Percentiles rank a stretch among this genome's conserved stretches.
These are phyloP conservation scores for Diaporthe sp. DNA, from an alignment of 2,329 filamentous ascomycete genomes.

Conservation along the genomic window DNA sequence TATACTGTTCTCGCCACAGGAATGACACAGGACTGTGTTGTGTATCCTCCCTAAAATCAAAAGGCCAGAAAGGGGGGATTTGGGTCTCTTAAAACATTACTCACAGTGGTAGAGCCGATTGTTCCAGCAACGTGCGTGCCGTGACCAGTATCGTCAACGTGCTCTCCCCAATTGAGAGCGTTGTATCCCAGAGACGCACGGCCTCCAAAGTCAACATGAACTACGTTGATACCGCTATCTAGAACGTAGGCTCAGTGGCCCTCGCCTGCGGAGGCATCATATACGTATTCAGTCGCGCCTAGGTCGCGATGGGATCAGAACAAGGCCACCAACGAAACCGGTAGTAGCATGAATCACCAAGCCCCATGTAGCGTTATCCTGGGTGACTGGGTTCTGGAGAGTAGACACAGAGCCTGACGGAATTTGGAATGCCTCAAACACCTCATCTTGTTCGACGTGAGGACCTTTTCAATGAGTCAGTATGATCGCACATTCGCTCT, in stretches of 20 bases:
- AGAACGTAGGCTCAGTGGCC: slow-evolving; percentile 54
- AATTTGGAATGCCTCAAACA: background rate
- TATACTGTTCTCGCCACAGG: background rate
- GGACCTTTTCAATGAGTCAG: background rate
- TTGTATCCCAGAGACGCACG: slow-evolving; percentile 45
- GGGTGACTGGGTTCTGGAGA: background rate
- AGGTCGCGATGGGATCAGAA: background rate
- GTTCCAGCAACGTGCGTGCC: slow-evolving; percentile 49
- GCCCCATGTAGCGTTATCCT: background rate
- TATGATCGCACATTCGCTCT: no score
- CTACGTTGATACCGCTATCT: slow-evolving; percentile 54
- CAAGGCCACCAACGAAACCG: background rate
- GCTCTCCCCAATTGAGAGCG: slow-evolving; percentile 35
- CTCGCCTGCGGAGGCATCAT: slow-evolving; percentile 39
- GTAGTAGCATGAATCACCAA: background rate
- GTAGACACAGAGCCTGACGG: background rate
- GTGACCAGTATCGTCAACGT: slow-evolving; percentile 42
- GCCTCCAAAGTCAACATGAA: slow-evolving; percentile 46
- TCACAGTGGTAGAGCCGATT: slow-evolving; percentile 35
- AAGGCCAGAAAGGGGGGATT: background rate
- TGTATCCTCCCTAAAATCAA: background rate
- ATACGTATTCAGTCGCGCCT: slow-evolving; percentile 37
- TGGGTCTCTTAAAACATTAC: background rate
- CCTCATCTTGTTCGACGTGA: background rate
- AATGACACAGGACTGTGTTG: no score